phyloP scores from a whole-genome alignment of 1,284 basidiomycete genomes.

The Lentinula novae-zelandiae region DNA sequence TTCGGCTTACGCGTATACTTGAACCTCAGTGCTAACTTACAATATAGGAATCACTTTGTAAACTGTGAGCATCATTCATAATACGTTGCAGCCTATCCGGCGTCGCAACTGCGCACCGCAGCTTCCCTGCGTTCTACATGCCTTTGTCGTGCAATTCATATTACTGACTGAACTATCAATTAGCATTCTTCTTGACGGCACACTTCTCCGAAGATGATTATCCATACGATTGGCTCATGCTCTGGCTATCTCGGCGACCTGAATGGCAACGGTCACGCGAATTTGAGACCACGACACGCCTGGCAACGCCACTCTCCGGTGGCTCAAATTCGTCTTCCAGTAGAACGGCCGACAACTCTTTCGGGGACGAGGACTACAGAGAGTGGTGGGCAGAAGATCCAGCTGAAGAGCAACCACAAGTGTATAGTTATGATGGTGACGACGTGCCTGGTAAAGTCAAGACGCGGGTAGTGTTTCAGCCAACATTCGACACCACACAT shows the following conservation, averaged over 20 bases:
- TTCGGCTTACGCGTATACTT: constrained; percentile 15
- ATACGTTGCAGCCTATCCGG: background rate
- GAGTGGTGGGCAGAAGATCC: constrained; percentile 30
- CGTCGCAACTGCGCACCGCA: background rate
- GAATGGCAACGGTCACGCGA: constrained; percentile 83
- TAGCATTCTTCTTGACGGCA: constrained; percentile 82
- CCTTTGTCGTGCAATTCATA: background rate
- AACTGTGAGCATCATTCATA: constrained; percentile 57
- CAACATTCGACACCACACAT: constrained; percentile 77
- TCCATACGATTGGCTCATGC: constrained; percentile 81
- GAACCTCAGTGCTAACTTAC: constrained; percentile 16
- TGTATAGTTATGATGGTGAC: constrained; percentile 35
- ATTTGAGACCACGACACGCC: constrained; percentile 78
- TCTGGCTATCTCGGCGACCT: constrained; percentile 74
- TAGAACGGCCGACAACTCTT: constrained; percentile 50
- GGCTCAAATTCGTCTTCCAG: constrained; percentile 31
- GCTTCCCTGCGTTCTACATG: background rate
- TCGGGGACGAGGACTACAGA: constrained; percentile 60
- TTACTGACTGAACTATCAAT: constrained; percentile 4
- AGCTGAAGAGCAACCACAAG: background rate
- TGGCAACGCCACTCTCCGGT: constrained; percentile 39
- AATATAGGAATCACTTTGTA: constrained; percentile 68
- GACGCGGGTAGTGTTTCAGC: constrained; percentile 80
- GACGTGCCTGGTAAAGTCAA: constrained; percentile 58
- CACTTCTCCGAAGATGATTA: constrained; percentile 84